phyloP scores from a whole-genome alignment of 2,329 filamentous ascomycete species.

The Penicillium sp. region DNA sequence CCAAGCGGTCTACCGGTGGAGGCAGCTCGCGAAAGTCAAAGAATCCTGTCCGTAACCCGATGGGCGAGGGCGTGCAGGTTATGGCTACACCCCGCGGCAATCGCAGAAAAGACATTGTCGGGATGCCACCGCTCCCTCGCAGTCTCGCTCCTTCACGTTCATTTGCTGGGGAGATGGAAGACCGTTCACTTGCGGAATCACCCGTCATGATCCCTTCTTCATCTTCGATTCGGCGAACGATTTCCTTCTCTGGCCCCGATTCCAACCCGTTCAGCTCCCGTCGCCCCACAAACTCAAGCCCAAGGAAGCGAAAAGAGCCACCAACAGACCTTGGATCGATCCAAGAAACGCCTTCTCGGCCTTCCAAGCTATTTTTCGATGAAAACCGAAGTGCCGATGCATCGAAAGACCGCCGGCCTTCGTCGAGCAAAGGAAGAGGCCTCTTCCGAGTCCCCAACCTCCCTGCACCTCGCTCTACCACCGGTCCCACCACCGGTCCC shows the following conservation, averaged over 20 bases:
- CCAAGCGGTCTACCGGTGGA: slow-evolving; percentile 33
- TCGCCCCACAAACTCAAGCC: neutral
- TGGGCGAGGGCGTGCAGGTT: slow-evolving; percentile 47
- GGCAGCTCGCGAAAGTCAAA: slow-evolving; percentile 40
- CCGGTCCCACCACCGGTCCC: slow-evolving; percentile 1
- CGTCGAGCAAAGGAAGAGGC: slow-evolving; percentile 18
- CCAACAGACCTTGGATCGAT: slow-evolving; percentile 20
- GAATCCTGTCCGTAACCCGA: slow-evolving; percentile 42
- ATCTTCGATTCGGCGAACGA: slow-evolving; percentile 31
- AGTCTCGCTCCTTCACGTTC: slow-evolving; percentile 27
- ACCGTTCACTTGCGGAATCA: slow-evolving; percentile 29
- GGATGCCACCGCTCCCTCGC: slow-evolving; percentile 28
- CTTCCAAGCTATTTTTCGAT: slow-evolving; percentile 24
- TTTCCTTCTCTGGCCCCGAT: slow-evolving; percentile 25
- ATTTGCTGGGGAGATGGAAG: slow-evolving; percentile 27
- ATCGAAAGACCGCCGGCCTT: slow-evolving; percentile 10
- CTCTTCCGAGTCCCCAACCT: slow-evolving; percentile 29
- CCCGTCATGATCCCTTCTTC: slow-evolving; percentile 35
- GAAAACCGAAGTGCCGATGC: slow-evolving; percentile 3
- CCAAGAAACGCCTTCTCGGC: slow-evolving; percentile 43
- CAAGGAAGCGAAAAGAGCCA: slow-evolving; percentile 5
- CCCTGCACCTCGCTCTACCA: slow-evolving; percentile 24
- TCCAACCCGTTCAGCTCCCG: slow-evolving; percentile 17
- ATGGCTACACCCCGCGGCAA: slow-evolving; percentile 48
- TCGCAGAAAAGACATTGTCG: slow-evolving; percentile 33